Percentiles rank a stretch among this genome's conserved stretches.
Evolutionary conservation across 108 stramenopile species (phyloP).

Genomic region (Skeletonema potamos): DNA sequence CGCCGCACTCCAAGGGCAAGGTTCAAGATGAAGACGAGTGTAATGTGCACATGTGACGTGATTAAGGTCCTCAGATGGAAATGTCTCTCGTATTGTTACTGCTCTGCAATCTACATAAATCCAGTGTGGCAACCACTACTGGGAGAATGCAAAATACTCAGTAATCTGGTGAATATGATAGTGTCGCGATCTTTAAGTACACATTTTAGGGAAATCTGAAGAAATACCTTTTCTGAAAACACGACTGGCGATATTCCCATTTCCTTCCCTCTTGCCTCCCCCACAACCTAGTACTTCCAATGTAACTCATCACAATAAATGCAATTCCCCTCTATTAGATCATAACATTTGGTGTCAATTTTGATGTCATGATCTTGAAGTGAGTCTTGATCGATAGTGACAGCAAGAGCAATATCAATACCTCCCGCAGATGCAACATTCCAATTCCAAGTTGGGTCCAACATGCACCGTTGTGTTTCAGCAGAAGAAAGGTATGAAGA

Average conservation of each 20-base stretch:
- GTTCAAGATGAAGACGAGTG: background rate
- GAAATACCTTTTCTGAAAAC: too few relatives aligned
- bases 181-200: too few relatives aligned
- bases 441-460: background rate
- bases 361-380: background rate
- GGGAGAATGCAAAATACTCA: too few relatives aligned
- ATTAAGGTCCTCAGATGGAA: too few relatives aligned
- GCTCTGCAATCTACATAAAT: too few relatives aligned
- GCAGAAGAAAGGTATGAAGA: background rate
- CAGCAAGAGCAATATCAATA: background rate
- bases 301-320: constrained; percentile 4
- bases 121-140: too few relatives aligned
- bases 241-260: too few relatives aligned
- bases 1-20: background rate
- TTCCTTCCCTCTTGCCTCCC: too few relatives aligned
- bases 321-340: background rate
- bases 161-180: too few relatives aligned
- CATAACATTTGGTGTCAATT: background rate
- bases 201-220: too few relatives aligned
- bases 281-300: background rate
- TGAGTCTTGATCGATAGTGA: background rate
- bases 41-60: background rate
- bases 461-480: background rate
- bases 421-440: background rate
- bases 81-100: too few relatives aligned